Base-by-base conservation (phyloP, 306 rosid genomes). In the Acacia acuminata region DNA sequence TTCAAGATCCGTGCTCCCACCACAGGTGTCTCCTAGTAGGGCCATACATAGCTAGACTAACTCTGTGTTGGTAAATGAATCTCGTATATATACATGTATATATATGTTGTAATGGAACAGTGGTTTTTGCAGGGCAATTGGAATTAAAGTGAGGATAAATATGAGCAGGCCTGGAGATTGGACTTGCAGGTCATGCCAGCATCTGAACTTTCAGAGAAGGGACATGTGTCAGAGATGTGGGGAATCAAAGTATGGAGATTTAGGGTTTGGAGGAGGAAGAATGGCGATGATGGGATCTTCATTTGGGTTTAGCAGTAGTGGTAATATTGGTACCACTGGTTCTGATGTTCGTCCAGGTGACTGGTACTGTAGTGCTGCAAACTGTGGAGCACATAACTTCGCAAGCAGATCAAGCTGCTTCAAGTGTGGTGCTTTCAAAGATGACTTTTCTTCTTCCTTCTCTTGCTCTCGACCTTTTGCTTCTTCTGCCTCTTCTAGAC, bases 151-250 rank as follows among this genome's bases (percentile, higher is more conserved):
- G 42, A 65, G 85, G 17, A 89, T 10, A 14, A 10, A 22, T 3
- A 61, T 91, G 96, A 91, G 85, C 84, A 78, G 96, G 67, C 96
- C 96, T 15, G 96, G 96, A 73, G 96, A 91, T 51, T 91, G 96
- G 96, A 89, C 85, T 76, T 91, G 96, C 79, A 88, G 88, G 86
- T 89, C 96, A 51, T 91, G 96, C 92, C 96, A 89, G 79, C 89
- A 91, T 81, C 80, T 89, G 67, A 91, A 91, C 83, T 91, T 91
- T 79, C 96, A 91, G 86, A 85, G 96, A 85, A 80, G 96, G 10
- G 96, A 91, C 36, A 83, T 88, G 24, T 91, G 96, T 89, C 96
- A 91, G 77, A 87, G 93, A 4, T 91, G 96, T 42, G 96, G 96
- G 7, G 93, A 88, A 0, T 78, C 89, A 3, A 86, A 76, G 77